A percentile compares a stretch with the other conserved stretches of the same genome.
phyloP scores from a whole-genome alignment of 2,329 filamentous ascomycete species.

The Didymella lethalis region DNA sequence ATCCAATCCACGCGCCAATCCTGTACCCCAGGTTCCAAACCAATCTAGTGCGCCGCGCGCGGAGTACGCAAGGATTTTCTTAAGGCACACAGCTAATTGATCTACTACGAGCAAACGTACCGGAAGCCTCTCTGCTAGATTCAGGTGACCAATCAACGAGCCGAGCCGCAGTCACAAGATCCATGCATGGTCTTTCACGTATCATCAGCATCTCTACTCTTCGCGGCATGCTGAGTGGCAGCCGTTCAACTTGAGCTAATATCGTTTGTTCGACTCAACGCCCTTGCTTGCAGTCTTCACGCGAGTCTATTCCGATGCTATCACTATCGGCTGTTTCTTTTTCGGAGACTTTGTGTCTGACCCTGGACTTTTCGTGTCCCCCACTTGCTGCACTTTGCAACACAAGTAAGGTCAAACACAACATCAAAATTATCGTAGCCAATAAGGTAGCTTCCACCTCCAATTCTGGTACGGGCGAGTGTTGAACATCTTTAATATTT shows the following conservation, averaged over 20 bases:
- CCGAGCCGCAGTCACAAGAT: not conserved
- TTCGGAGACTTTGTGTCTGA: not conserved
- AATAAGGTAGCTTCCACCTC: no score
- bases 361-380: not conserved
- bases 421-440: no score
- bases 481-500: no score
- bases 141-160: not conserved
- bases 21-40: not conserved
- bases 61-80: not conserved
- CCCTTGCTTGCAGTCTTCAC: not conserved
- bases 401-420: no score
- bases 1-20: not conserved
- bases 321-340: not conserved
- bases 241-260: not conserved
- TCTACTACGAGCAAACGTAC: not conserved
- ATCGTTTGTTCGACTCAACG: not conserved
- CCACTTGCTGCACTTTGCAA: not conserved
- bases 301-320: not conserved
- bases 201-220: constrained; percentile 1
- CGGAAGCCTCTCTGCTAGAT: not conserved
- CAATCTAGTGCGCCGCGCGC: not conserved
- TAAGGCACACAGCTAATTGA: not conserved
- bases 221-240: not conserved
- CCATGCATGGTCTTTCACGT: not conserved
- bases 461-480: no score